Evolutionary conservation across 352 stramenopile genomes (phyloP).

Genomic region (Globisporangium nagaii): DNA sequence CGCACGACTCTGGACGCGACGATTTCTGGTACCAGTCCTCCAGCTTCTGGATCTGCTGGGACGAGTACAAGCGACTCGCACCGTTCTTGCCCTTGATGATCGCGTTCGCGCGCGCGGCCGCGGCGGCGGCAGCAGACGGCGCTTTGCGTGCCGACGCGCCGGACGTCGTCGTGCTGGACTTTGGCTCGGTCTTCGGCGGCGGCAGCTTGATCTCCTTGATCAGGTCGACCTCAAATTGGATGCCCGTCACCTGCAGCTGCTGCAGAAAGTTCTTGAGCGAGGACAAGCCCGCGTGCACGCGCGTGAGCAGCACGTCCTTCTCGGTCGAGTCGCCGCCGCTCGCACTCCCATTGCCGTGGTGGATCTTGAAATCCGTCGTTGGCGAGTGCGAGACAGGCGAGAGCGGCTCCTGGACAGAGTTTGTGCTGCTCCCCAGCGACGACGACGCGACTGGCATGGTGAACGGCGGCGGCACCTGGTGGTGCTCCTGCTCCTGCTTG

Average conservation of each 20-base stretch:
- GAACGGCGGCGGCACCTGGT: constrained; percentile 38
- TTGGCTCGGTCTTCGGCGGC: constrained; percentile 47
- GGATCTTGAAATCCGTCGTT: constrained; percentile 27
- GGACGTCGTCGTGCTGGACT: constrained; percentile 15
- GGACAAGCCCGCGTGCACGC: constrained; percentile 46
- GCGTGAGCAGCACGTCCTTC: constrained; percentile 43
- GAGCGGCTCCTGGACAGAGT: constrained; percentile 12
- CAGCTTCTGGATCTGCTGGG: constrained; percentile 85
- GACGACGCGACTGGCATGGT: constrained; percentile 29
- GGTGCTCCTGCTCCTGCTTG: neutral
- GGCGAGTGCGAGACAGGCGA: constrained; percentile 24
- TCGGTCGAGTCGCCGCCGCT: constrained; percentile 14
- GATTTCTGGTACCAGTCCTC: constrained; percentile 86
- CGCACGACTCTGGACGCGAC: constrained; percentile 68
- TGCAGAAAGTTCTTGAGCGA: constrained; percentile 73
- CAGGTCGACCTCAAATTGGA: constrained; percentile 81
- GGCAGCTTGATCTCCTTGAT: constrained; percentile 73
- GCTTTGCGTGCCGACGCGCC: constrained; percentile 23
- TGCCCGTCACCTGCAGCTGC: constrained; percentile 71
- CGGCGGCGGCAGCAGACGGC: constrained; percentile 7
- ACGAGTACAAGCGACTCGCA: constrained; percentile 79
- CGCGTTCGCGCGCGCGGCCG: constrained; percentile 28
- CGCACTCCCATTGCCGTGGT: constrained; percentile 17
- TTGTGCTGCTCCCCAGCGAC: neutral
- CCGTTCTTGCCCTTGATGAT: constrained; percentile 68